phyloP scores from a whole-genome alignment of 202 grass and related monocot species.

The Cymbopogon flexuosus region DNA sequence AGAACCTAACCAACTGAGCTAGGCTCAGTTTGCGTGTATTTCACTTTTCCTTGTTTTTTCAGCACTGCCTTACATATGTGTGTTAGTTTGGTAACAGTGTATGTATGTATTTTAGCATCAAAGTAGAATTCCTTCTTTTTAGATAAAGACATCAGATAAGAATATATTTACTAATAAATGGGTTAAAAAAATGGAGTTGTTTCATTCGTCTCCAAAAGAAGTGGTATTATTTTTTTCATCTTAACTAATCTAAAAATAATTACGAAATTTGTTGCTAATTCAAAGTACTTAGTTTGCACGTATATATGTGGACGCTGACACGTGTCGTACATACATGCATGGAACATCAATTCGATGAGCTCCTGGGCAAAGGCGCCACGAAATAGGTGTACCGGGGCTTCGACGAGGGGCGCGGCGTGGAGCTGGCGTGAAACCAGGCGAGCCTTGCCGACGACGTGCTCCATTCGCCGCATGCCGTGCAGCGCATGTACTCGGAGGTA shows the following conservation, averaged over 20 bases:
- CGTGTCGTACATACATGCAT: neutral
- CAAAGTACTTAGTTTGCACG: too few relatives aligned
- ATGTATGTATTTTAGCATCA: too few relatives aligned
- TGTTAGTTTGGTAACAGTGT: neutral
- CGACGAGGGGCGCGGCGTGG: constrained; percentile 60
- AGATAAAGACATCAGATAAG: too few relatives aligned
- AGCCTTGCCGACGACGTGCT: constrained; percentile 48
- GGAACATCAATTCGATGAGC: constrained; percentile 48
- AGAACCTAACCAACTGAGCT: too few relatives aligned
- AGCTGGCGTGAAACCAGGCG: constrained; percentile 93
- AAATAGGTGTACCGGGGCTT: constrained; percentile 79
- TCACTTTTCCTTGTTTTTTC: neutral
- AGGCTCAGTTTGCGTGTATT: too few relatives aligned
- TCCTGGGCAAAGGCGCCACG: constrained; percentile 74
- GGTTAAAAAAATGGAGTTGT: too few relatives aligned
- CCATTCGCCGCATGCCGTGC: constrained; percentile 48
- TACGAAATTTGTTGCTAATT: too few relatives aligned
- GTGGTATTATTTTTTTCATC: too few relatives aligned
- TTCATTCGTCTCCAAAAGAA: too few relatives aligned
- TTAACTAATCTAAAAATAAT: too few relatives aligned
- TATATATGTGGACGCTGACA: neutral
- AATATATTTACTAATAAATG: too few relatives aligned
- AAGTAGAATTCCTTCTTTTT: too few relatives aligned
- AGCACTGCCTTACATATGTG: neutral
- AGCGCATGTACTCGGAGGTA: constrained; percentile 83